Base-by-base conservation (phyloP, 2,329 filamentous ascomycete species). In the Emergomyces pasteurianus region DNA sequence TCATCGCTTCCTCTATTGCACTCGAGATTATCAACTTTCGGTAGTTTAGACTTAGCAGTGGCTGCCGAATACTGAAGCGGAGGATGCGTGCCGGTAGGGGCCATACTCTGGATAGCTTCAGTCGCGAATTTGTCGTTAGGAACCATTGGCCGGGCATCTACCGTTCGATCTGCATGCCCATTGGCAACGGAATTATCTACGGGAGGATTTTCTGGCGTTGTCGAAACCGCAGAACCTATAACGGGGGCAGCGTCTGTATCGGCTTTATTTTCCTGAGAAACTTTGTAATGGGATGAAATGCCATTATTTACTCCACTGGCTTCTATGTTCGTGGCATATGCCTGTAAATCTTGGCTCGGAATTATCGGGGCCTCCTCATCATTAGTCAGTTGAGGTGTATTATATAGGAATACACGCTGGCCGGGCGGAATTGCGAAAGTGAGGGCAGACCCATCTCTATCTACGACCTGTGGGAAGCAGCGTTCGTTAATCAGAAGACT, bases 351-450 rank as follows among this genome's bases (percentile, higher is more conserved):
- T 21, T n/a, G 2, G 28, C 14, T 18, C 6, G 26, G 9, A 31
- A 8, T 4, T 21, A n/a, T 21, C 16, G 10, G 12, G 10, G 31
- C 18, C 12, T 12, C 21, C 6, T 38, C 46, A 21, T 28, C 28
- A 26, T 49, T 46, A 2, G n/a, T 16, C 5, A 14, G 23, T 23
- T 59, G 28, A 36, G 40, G 18, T 12, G n/a, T n/a, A 40, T 43
- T 12, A 57, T 34, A 62, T 46, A 75, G 67, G 60, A 75, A 71
- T 28, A 73, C 66, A 18, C 71, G 70, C 54, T 71, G 69, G 6
- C 74, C 75, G 52, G 72, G 64, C n/a, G 76, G 75, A 31, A 77
- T 67, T 4, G 69, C 67, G 61, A 78, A 75, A 7, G 70, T 73
- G 42, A 78, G 62, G 16, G 63, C 64, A 9, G 63, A 58, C 21